Base-by-base conservation (phyloP, 1,284 basidiomycete genomes). In the Ceratobasidium sp. region DNA sequence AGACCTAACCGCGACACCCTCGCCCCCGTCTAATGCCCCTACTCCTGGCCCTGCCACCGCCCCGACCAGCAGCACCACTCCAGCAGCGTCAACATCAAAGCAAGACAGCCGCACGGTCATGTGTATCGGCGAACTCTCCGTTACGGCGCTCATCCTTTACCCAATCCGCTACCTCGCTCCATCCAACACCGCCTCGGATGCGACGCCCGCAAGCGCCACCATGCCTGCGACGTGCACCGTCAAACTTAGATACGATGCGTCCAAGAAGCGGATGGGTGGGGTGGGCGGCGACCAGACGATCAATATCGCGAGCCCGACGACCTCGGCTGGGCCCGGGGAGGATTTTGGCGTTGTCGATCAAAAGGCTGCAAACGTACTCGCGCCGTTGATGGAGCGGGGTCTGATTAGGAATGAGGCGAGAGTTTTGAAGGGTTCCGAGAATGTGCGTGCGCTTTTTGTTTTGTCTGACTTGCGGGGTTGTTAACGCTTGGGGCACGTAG, bases 301-400 rank as follows among this genome's bases (percentile, higher is more conserved):
- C 57, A 91, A 96, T 80, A 92, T 97, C 80, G 88, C 90, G 80
- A 73, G 89, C 91, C 2, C 94, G 94, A 65, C 86, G 86, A 79
- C 83, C 81, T 6, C 57, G 43, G 57, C 70, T 46, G 57, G 70
- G 17, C 70, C 70, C 54, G 89, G 89, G 6, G 91, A 94, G 71
- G 88, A 87, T 19, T 96, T 98, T 81, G 96, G 90, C 9, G 92
- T 97, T 37, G 90, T 97, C 17, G 95, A 97, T 81, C 91, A 92
- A 82, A 92, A 90, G 80, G 90, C 93, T 25, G 93, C 93, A 2
- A 90, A 90, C 29, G 86, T 90, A 52, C 85, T 98, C 40, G 94
- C 93, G 0, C 91, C 92, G 0, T 91, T 97, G 88, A 86, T 95
- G 80, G 89, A 88, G 7, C 92, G 93, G 80, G 95, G 95, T 52